A percentile compares a stretch with the other conserved stretches of the same genome.
Evolutionary conservation across 1,284 basidiomycete species (phyloP).

Genomic region (Mycena citricolor): DNA sequence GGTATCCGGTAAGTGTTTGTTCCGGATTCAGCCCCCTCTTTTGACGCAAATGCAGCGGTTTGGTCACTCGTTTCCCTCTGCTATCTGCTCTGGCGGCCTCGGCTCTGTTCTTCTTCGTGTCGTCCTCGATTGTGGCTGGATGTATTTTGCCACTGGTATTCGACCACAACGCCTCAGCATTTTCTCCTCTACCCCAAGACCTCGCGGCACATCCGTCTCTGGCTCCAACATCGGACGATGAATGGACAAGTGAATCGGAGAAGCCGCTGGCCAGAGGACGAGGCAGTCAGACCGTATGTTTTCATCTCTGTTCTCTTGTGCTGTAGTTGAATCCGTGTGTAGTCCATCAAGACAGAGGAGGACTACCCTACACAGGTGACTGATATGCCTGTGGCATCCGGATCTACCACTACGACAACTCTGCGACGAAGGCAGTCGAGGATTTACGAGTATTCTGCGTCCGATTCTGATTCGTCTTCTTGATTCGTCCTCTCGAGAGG

Average conservation of each 20-base stretch:
- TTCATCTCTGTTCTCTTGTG: too few species aligned
- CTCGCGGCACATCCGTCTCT: too few species aligned
- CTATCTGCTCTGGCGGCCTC: constrained; percentile 45
- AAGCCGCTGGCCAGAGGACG: constrained; percentile 11
- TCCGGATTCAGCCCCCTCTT: neutral
- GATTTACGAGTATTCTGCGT: constrained; percentile 17
- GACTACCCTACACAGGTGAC: constrained; percentile 5
- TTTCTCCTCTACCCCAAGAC: too few species aligned
- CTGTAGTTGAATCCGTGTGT: too few species aligned
- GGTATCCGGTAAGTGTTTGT: constrained; percentile 58
- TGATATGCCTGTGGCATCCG: constrained; percentile 6
- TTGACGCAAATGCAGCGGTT: constrained; percentile 44
- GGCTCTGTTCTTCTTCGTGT: constrained; percentile 49
- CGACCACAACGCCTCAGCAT: constrained; percentile 21
- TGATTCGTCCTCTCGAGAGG: neutral
- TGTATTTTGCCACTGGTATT: constrained; percentile 53
- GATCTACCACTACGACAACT: constrained; percentile 6
- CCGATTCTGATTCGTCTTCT: constrained; percentile 19
- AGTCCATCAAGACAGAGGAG: constrained; percentile 21
- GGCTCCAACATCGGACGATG: constrained; percentile 28
- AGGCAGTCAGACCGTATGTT: too few species aligned
- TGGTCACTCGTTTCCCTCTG: constrained; percentile 71
- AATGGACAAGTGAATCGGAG: constrained; percentile 30
- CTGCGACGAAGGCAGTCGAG: constrained; percentile 19
- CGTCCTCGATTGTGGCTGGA: constrained; percentile 48